Evolutionary conservation across 768 basidiomycete genomes (phyloP), one percentile per base, ranked within the genome.

Genomic region (Mycena maculata): DNA sequence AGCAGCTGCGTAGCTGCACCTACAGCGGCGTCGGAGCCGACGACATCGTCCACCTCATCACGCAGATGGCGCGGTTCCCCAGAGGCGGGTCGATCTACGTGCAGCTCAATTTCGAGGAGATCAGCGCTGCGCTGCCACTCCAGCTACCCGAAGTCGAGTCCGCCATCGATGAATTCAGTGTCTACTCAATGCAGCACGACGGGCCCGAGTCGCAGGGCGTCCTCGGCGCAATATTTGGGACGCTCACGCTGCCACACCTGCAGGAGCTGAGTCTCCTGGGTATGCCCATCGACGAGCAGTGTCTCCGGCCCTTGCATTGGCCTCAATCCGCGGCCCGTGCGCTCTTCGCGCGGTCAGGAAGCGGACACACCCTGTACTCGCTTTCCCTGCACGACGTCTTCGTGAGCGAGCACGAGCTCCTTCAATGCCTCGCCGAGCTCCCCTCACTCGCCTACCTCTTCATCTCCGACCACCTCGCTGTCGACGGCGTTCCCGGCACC

Each of bases 161-260:
- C 2, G 15, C 22, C 12, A 41, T 63, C 12, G 45, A n/a, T 13
- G 33, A 49, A 16, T 36, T 56, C 25, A 7, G 22, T 11, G 28
- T 63, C 25, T 36, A 7, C 25, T 48, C 62, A 1, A 10, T 9
- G 45, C 27, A 49, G 1, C 18, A 49, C 47, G 31, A 53, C 9
- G 36, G 36, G 23, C 10, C 27, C 13, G 20, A 9, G 8, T 39
- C 54, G 11, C 18, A 27, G 6, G 1, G 4, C 25, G 55, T 42
- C 11, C 63, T 65, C 9, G 41, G 18, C 10, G 48, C 20, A 7
- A 25, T 65, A 15, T 58, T 65, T 39, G 31, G 18, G 4, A 30
- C 48, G 9, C 38, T 65, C 36, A 65, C 47, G 7, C 39, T 58
- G 3, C 63, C 63, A 22, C 1, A 1, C 2, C 22, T 65, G 60